Base-by-base conservation (phyloP, 78 protist genomes). In the Dictyostelium capitatum region DNA sequence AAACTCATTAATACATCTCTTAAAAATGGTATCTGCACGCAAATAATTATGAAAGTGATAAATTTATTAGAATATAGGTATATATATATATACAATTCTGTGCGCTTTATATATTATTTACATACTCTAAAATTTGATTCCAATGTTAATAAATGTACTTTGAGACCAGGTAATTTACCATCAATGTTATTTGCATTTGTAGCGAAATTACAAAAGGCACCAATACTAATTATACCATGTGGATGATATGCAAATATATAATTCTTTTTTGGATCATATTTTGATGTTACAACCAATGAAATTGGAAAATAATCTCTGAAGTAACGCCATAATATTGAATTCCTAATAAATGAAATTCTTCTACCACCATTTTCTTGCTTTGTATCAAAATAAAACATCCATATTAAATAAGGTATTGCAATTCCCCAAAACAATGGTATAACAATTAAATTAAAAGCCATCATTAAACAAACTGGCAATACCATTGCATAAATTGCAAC, bases 121-220 rank as follows among this genome's bases (percentile, higher is more conserved):
- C 56, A 9, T 77, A 77, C 82, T 73, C 62, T 91, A 54, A 91
- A 91, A 56, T 91, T 91, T n/a, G 89, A 77, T 23, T 83, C 82
- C 23, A 91, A 70, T 14, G 95, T 91, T 20, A 91, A 67, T 15
- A 82, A 79, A 73, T 83, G 95, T 17, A 91, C 79, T 46, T 80
- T 82, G 6, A 91, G 7, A 53, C 90, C 90, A 23, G 89, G 89
- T 17, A 70, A 82, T 19, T 64, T 79, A 20, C 82, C 48, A 67
- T 82, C 89, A 41, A 91, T 79, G 11, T 82, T 78, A 54, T 59
- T 82, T 17, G 92, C 95, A 54, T 91, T 83, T 5, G 95, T 91
- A n/a, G 83, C 95, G 47, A 91, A 91, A 62, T 91, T 91, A 57
- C 89, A 83, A 47, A 91, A 83, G 2, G 90, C 95, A 48, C 95